Percentiles rank a stretch among this genome's conserved stretches.
Conservation (phyloP, 345 rosid genomes). For the Citrus mangshanensis region DNA sequence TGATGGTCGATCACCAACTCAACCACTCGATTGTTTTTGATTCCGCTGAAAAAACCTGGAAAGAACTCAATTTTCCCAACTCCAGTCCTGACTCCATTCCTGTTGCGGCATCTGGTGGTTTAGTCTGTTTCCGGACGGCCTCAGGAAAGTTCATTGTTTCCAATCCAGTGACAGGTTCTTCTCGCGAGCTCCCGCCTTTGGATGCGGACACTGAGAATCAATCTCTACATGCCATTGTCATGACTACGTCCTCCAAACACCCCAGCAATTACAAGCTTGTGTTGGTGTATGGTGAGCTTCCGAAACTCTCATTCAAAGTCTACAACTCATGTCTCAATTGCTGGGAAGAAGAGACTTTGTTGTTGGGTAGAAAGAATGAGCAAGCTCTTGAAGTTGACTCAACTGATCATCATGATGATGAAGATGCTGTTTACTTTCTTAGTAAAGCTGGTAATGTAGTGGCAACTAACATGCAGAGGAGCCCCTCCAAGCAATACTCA, state of each 20-base stretch:
- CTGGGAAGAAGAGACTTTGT: conserved; percentile 52
- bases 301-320: conserved; percentile 48
- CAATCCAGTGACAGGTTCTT: conserved; percentile 72
- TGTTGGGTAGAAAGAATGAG: conserved; percentile 40
- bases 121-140: conserved; percentile 59
- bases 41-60: conserved; percentile 66
- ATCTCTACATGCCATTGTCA: conserved; percentile 69
- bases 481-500: conserved; percentile 85
- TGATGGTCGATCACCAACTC: conserved; percentile 50
- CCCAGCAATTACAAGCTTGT: conserved; percentile 52
- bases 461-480: conserved; percentile 69
- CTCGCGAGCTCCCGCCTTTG: conserved; percentile 39
- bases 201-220: conserved; percentile 20
- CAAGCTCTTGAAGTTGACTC: conserved; percentile 30
- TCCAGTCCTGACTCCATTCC: conserved; percentile 38
- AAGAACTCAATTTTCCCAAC: conserved; percentile 37
- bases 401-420: conserved; percentile 20
- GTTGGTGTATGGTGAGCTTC: conserved; percentile 60
- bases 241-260: conserved; percentile 32
- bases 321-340: conserved; percentile 44
- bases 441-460: conserved; percentile 77
- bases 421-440: conserved; percentile 67
- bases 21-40: conserved; percentile 55
- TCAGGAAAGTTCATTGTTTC: conserved; percentile 45
- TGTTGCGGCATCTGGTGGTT: conserved; percentile 78